Base-by-base conservation (phyloP, 2,329 filamentous ascomycete genomes). In the Arthrobotrys sinensis region DNA sequence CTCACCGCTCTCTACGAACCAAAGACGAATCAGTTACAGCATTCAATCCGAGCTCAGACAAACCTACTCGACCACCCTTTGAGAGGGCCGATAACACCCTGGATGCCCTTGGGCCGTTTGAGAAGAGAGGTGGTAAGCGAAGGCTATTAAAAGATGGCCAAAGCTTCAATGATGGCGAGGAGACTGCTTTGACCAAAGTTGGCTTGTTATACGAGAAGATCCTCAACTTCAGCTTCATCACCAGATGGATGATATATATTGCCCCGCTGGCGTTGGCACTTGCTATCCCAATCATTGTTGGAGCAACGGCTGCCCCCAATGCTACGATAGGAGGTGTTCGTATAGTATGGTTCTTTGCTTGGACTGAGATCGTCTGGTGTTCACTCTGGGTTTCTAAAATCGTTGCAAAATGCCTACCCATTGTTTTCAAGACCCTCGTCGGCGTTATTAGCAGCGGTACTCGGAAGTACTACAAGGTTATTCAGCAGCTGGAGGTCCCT, bases 361-460 rank as follows among this genome's bases (percentile, higher is more conserved):
- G 81, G 81, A 87, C 92, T 80, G 89, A 92, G 82, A 86, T 91
- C 64, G 86, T 90, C 40, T 93, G 91, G 91, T 84, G 90, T 45
- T 87, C 88, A 7, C 86, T 92, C 10, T 93, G 91, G 91, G 85
- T 87, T 16, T 90, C 88, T 80, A 93, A 92, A 84, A 84, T 91
- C 50, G 86, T 90, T 10, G 89, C 91, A 12, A 89, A 89, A 83
- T 82, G 88, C 14, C 82, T 91, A 1, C 90, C 91, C 0, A 84
- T 85, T 45, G 80, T 89, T 65, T 92, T 92, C 84, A 90, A 92
- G 87, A 91, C 91, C 82, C 88, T 91, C 80, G 89, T 88, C 79
- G 91, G 91, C 71, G 89, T 92, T 34, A 88, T 92, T 82, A 91
- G 90, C 83, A 88, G 89, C 12, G 91, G 91, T 57, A 91, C 90